These are phyloP conservation scores for Vigna hirtella DNA, from an alignment of 306 rosid genomes.

Conservation along the genomic window DNA sequence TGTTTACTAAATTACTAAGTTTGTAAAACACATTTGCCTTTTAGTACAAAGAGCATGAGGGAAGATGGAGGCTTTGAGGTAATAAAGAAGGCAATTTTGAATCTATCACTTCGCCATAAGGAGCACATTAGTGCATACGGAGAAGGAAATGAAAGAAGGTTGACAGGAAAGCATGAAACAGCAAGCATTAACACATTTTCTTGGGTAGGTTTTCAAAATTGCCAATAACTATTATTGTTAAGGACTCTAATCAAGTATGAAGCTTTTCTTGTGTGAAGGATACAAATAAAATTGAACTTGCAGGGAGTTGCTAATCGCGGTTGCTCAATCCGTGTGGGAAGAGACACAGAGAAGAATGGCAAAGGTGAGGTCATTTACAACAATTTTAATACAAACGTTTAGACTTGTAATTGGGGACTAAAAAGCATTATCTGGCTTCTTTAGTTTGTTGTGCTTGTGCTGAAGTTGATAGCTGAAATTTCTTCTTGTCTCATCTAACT, in stretches of 20 bases:
- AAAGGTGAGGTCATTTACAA: conserved; percentile 66
- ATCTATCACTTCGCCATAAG: conserved; percentile 90
- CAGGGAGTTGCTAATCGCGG: conserved; percentile 99
- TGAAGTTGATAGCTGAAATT: neutral
- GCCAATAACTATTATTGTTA: conserved; percentile 28
- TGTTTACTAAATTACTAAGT: conserved; percentile 21
- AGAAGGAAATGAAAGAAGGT: conserved; percentile 98
- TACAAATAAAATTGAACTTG: conserved; percentile 43
- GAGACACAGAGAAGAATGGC: conserved; percentile 87
- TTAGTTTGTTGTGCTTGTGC: conserved; percentile 19
- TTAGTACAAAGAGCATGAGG: conserved; percentile 97
- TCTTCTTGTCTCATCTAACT: neutral
- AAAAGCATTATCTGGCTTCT: neutral
- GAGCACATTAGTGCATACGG: conserved; percentile 94
- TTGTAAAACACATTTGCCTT: conserved; percentile 40
- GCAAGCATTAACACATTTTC: conserved; percentile 87
- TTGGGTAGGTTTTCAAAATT: conserved; percentile 69
- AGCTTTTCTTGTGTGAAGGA: conserved; percentile 18
- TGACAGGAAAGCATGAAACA: conserved; percentile 99
- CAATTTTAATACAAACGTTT: neutral
- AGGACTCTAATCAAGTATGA: conserved; percentile 9
- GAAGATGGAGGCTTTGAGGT: conserved; percentile 93
- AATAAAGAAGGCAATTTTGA: conserved; percentile 94
- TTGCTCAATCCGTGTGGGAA: conserved; percentile 98
- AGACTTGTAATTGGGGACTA: conserved; percentile 3